A percentile compares a stretch with the other conserved stretches of the same genome.
Conservation (phyloP, 495 filamentous ascomycete species). For the Neurospora sp. region DNA sequence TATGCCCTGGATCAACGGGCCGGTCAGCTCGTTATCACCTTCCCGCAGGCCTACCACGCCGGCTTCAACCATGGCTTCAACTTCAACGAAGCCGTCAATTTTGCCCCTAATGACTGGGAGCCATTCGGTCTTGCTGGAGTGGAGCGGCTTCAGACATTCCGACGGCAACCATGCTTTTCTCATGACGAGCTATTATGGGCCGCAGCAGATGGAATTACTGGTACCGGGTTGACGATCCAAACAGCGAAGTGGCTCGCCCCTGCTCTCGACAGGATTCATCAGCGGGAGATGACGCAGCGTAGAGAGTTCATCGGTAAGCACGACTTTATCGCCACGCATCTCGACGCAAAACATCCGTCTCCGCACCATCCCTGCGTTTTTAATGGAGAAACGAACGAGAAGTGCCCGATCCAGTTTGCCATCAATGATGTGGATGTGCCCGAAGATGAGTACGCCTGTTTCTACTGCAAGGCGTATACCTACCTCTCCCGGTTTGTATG, state of each 20-base stretch:
- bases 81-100: slow-evolving; percentile 98
- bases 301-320: slow-evolving; percentile 59
- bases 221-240: slow-evolving; percentile 71
- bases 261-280: slow-evolving; percentile 65
- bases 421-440: slow-evolving; percentile 64
- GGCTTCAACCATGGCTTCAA: slow-evolving; percentile 97
- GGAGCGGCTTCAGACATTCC: slow-evolving; percentile 74
- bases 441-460: slow-evolving; percentile 85
- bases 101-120: slow-evolving; percentile 95
- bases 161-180: slow-evolving; percentile 90
- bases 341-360: slow-evolving; percentile 31
- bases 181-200: slow-evolving; percentile 95
- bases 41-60: slow-evolving; percentile 84
- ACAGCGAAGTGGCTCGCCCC: slow-evolving; percentile 92
- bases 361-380: slow-evolving; percentile 30
- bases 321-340: slow-evolving; percentile 38
- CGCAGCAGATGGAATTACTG: slow-evolving; percentile 53
- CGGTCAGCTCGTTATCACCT: slow-evolving; percentile 93
- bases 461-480: slow-evolving; percentile 82
- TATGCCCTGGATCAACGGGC: slow-evolving; percentile 91
- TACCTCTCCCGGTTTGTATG: slow-evolving; percentile 89
- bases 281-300: slow-evolving; percentile 61
- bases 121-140: slow-evolving; percentile 83
- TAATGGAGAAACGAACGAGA: slow-evolving; percentile 26
- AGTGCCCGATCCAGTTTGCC: slow-evolving; percentile 34